Evolutionary conservation across 2,329 filamentous ascomycete species (phyloP).

Genomic region (Sporothrix inflata): DNA sequence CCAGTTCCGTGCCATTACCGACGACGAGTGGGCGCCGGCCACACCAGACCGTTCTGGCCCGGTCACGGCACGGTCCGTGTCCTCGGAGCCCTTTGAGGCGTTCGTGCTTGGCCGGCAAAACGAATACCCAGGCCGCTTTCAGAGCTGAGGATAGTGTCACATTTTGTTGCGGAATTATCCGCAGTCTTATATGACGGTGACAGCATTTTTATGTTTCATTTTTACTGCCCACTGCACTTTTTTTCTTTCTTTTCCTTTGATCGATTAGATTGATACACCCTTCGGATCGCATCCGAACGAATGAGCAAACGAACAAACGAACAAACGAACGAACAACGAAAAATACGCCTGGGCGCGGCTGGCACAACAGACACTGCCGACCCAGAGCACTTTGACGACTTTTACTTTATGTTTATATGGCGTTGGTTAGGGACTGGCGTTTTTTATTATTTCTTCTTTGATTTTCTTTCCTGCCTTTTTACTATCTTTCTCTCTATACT

Average conservation of each 20-base stretch:
- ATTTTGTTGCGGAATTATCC: too few relatives aligned
- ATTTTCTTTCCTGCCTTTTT: too few relatives aligned
- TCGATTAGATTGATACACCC: constrained; percentile 8
- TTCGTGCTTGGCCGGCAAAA: constrained; percentile 45
- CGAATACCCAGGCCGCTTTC: constrained; percentile 41
- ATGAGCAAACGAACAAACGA: background rate
- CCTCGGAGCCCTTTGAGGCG: constrained; percentile 46
- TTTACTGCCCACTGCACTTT: background rate
- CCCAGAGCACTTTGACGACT: constrained; percentile 5
- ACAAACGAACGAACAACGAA: background rate
- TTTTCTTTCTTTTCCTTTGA: background rate
- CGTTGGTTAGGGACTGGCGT: background rate
- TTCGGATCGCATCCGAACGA: constrained; percentile 10
- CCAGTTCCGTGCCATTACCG: constrained; percentile 48
- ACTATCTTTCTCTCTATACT: background rate
- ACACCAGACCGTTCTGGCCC: constrained; percentile 24
- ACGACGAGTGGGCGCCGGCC: constrained; percentile 46
- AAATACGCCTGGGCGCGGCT: constrained; percentile 1
- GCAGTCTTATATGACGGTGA: background rate
- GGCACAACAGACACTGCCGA: background rate
- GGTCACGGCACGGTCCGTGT: constrained; percentile 41
- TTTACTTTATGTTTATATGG: constrained; percentile 4
- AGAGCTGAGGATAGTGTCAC: too few relatives aligned
- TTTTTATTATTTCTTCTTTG: background rate
- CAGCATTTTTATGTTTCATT: background rate